A percentile compares a stretch with the other conserved stretches of the same genome.
Evolutionary conservation across 805 yeast genomes (phyloP).

Genomic region (Lachancea lanzarotensis): DNA sequence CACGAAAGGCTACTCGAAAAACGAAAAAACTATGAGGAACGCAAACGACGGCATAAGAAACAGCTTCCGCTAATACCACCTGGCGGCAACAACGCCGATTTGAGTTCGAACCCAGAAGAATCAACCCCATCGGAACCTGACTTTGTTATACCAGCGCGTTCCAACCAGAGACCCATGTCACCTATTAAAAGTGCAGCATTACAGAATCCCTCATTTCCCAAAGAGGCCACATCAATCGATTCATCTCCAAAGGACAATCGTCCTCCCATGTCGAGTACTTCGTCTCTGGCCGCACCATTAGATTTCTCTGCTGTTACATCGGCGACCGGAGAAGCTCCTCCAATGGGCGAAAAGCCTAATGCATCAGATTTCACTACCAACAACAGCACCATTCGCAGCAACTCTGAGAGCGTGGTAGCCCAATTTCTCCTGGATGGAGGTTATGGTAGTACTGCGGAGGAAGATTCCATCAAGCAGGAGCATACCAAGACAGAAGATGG

Average conservation of each 20-base stretch:
- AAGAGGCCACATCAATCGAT: neutral
- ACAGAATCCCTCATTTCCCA: neutral
- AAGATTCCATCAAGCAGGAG: constrained; percentile 1
- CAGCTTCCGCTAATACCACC: constrained; percentile 16
- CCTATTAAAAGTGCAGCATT: constrained; percentile 5
- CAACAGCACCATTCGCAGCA: constrained; percentile 3
- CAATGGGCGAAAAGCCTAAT: neutral
- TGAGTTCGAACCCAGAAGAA: neutral
- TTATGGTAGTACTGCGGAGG: constrained; percentile 6
- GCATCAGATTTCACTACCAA: neutral
- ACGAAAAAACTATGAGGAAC: constrained; percentile 45
- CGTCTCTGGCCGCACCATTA: constrained; percentile 9
- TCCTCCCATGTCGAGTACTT: constrained; percentile 1
- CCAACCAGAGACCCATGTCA: constrained; percentile 20
- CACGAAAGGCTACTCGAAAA: constrained; percentile 77
- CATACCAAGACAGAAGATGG: neutral
- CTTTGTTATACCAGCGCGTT: constrained; percentile 15
- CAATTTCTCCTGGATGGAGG: constrained; percentile 20
- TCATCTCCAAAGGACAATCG: neutral
- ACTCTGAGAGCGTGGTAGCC: constrained; percentile 21
- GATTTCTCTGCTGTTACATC: constrained; percentile 10
- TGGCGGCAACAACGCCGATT: neutral
- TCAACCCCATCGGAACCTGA: neutral
- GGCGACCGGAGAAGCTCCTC: constrained; percentile 1
- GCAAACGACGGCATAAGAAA: constrained; percentile 24